Base-by-base conservation (phyloP, 352 stramenopile genomes). In the Phytophthora agathidicida region DNA sequence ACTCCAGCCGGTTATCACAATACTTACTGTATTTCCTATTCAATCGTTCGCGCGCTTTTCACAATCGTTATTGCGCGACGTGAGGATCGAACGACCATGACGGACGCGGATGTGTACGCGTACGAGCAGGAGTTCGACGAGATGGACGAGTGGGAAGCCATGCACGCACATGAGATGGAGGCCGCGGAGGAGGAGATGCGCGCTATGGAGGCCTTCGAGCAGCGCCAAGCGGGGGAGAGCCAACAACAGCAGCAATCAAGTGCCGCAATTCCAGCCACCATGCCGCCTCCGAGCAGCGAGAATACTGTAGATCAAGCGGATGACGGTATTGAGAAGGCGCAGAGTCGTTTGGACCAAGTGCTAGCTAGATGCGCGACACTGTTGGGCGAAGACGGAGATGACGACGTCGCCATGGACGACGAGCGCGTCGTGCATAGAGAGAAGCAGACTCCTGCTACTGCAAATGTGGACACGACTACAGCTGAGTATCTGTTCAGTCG, bases 121-220 rank as follows among this genome's bases (percentile, higher is more conserved):
- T 90, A 82, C 61, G 81, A 95, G 69, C 72, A 89, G 60, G 84
- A 94, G 69, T 59, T 92, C 32, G 48, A 83, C 23, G 80, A 86
- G 57, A 66, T 77, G 55, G 84, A 94, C 39, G 86, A 96, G 62
- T 96, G 86, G 86, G 86, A 95, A 45, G 55, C 65, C n/a, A 89
- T 91, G 74, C 82, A 93, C 32, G 76, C 68, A 16, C 72, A 89
- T 43, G 85, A 91, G 58, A 87, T 95, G 68, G 88, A 95, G 63
- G 83, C 81, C 6, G 77, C 70, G 0, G 74, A 91, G 43, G 85
- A 91, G 41, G 78, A 78, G 65, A 71, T 90, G 50, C 63, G 46
- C 8, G 76, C 67, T 8, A 82, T 89, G 78, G 77, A 86, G 54
- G 64, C 60, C 23, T 81, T 75, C 14, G 69, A 85, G 62, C 62